Evolutionary conservation across 2,329 filamentous ascomycete species (phyloP).

Genomic region (Talaromyces sp.): DNA sequence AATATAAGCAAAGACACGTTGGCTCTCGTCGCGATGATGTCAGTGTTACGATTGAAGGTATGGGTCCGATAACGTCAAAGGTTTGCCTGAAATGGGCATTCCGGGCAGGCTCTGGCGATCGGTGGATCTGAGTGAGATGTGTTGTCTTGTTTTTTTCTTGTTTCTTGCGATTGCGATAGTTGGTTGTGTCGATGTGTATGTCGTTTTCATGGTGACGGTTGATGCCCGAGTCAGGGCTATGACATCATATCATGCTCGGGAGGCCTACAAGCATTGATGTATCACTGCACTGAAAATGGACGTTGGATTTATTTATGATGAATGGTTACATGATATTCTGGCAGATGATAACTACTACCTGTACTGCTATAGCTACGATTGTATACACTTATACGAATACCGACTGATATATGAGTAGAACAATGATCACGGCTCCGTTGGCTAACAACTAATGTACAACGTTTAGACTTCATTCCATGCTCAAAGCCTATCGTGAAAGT

Average conservation of each 20-base stretch:
- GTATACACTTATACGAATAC: not conserved
- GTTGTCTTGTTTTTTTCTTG: not conserved
- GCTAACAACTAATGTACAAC: not conserved
- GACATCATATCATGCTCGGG: not conserved
- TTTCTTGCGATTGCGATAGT: not conserved
- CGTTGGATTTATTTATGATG: not conserved
- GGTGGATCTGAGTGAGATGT: not conserved
- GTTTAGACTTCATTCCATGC: conserved; percentile 12
- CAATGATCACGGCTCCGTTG: not conserved
- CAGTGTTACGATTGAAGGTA: conserved; percentile 24
- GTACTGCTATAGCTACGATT: not conserved
- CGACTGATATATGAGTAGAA: not conserved
- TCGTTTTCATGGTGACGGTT: not conserved
- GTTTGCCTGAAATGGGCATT: not conserved
- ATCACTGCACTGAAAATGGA: too few species aligned
- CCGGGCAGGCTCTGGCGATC: not conserved
- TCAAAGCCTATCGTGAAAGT: conserved; percentile 42
- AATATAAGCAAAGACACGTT: not conserved
- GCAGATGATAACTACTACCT: not conserved
- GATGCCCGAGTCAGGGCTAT: not conserved
- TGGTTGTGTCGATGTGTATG: not conserved
- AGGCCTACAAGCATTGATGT: not conserved
- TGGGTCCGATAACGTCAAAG: conserved; percentile 12
- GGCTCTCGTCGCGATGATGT: conserved; percentile 21
- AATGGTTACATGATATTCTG: not conserved